Evolutionary conservation across 208 protist genomes (phyloP).

Genomic region (Trypanosoma scelopori): DNA sequence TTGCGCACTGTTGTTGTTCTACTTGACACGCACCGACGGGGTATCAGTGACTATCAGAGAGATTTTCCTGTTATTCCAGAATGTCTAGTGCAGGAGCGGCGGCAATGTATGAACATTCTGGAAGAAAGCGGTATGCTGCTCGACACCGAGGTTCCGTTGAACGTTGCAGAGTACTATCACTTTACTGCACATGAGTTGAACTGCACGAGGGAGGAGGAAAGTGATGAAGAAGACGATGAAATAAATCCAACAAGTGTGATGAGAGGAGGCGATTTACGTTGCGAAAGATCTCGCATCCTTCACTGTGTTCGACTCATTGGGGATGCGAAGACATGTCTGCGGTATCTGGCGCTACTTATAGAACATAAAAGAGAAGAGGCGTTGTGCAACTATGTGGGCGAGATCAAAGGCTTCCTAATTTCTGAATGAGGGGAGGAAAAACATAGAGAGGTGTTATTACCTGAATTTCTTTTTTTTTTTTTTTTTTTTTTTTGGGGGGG

Average conservation of each 20-base stretch:
- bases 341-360: slow-evolving; percentile 65
- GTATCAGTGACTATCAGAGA: neutral
- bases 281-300: slow-evolving; percentile 56
- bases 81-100: slow-evolving; percentile 55
- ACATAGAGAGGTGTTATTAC: neutral
- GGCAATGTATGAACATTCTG: slow-evolving; percentile 57
- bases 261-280: neutral
- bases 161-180: slow-evolving; percentile 64
- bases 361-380: slow-evolving; percentile 48
- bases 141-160: slow-evolving; percentile 67
- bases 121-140: slow-evolving; percentile 67
- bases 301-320: slow-evolving; percentile 58
- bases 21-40: slow-evolving; percentile 49
- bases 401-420: slow-evolving; percentile 49
- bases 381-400: slow-evolving; percentile 70
- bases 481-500: no score
- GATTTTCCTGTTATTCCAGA: slow-evolving; percentile 8
- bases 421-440: slow-evolving; percentile 8
- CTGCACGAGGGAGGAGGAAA: slow-evolving; percentile 19
- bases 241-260: neutral
- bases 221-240: slow-evolving; percentile 9
- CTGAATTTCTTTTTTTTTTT: slow-evolving; percentile 10
- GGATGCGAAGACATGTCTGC: slow-evolving; percentile 80
- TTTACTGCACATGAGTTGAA: slow-evolving; percentile 57
- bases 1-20: slow-evolving; percentile 63